Evolutionary conservation across 371 early-diverging fungal genomes (phyloP), one percentile per base, ranked within the genome.

Genomic region (Capillidium heterosporum): DNA sequence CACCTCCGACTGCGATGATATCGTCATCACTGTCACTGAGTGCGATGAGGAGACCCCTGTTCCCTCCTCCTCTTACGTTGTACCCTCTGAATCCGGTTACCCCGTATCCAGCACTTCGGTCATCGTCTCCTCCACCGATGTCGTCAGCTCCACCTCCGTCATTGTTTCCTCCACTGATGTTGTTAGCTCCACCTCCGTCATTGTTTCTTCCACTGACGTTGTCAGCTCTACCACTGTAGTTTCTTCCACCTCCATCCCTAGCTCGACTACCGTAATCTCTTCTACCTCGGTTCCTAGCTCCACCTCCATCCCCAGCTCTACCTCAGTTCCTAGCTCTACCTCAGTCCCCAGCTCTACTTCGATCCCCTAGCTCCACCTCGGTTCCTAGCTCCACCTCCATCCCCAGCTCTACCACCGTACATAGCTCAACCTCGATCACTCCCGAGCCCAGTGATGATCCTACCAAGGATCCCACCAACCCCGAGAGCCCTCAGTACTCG

Each of bases 281-380:
- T 13, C 62, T 55, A 28, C 59, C 58, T 40, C 71, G 56, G 47
- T 67, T 52, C 23, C 67, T 32, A 39, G 69, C 67, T 26, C 78
- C 62, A 60, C 60, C 48, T 19, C 71, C 65, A 42, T 74, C 73
- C n/a, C 75, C 51, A 31, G 65, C 60, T 21, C 61, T 67, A 17
- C 74, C 69, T n/a, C 73, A 56, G 4, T 65, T 54, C 7, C 62
- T 57, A 21, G 63, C 52, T n/a, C 66, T 27, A 35, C 35, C 35
- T 35, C 35, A 7, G 35, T 13, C 13, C 7, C 13, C 4, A 8
- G 57, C 17, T 35, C 58, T 56, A 26, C 62, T 19, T 35, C 35
- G 35, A 4, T 11, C 69, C 46, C n/a, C 74, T 48, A 19, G 60
- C 35, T 32, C 54, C 59, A 40, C 68, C 70, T 4, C 65, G 59